These are phyloP conservation scores for Hericium alpestre DNA, from an alignment of 768 basidiomycete species.

Conservation along the genomic window DNA sequence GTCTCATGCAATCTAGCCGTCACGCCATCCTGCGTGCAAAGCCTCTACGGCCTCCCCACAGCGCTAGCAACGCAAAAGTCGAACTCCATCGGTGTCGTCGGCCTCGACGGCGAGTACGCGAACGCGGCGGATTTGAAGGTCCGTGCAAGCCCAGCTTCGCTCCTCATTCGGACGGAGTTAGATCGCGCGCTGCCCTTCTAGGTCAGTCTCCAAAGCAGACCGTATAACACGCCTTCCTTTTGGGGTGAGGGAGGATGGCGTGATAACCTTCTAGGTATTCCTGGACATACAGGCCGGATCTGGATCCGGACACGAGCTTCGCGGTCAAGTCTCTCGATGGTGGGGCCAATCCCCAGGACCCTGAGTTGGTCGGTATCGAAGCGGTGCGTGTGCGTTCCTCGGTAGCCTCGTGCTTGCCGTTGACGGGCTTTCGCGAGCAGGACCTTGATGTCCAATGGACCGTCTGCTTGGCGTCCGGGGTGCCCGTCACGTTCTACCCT, in stretches of 20 bases:
- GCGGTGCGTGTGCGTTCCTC: conserved; percentile 6
- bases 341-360: conserved; percentile 10
- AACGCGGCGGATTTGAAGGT: conserved; percentile 10
- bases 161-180: too few relatives aligned
- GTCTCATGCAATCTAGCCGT: conserved; percentile 1
- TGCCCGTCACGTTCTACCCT: conserved; percentile 18
- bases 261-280: conserved; percentile 6
- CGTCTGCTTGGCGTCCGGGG: conserved; percentile 12
- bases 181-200: neutral
- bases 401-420: neutral
- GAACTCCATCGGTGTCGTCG: conserved; percentile 11
- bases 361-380: conserved; percentile 8
- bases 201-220: too few relatives aligned
- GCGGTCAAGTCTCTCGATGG: conserved; percentile 14
- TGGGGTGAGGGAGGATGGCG: too few relatives aligned
- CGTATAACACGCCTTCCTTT: too few relatives aligned
- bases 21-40: conserved; percentile 14
- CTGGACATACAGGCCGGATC: conserved; percentile 8
- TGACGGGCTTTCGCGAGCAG: neutral
- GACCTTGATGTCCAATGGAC: conserved; percentile 16
- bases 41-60: conserved; percentile 14
- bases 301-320: conserved; percentile 6
- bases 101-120: conserved; percentile 11
- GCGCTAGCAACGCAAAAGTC: conserved; percentile 2
- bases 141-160: too few relatives aligned